Percentiles rank a stretch among this genome's conserved stretches.
phyloP scores from a whole-genome alignment of 148 eudicot genomes.

The Rhododendron williamsianum region DNA sequence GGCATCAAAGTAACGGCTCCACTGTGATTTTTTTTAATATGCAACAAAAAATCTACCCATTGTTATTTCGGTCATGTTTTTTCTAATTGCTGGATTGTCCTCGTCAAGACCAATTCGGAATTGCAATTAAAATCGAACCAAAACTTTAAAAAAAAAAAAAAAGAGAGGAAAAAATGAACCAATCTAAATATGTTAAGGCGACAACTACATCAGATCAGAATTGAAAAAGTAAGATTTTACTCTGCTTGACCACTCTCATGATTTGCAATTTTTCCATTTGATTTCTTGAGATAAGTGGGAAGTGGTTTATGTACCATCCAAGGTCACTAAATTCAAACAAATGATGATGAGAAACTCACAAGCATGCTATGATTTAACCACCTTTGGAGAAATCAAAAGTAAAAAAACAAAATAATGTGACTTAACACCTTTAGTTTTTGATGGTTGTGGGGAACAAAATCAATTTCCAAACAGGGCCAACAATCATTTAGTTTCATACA shows the following conservation, averaged over 20 bases:
- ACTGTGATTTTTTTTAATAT: too few species aligned
- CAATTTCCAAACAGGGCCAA: conserved; percentile 17
- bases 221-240: background rate
- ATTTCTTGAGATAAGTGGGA: conserved; percentile 10
- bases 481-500: conserved; percentile 9
- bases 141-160: background rate
- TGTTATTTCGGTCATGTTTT: background rate
- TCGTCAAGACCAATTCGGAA: background rate
- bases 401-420: conserved; percentile 17
- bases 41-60: background rate
- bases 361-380: conserved; percentile 19
- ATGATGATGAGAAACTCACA: conserved; percentile 17
- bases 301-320: conserved; percentile 10
- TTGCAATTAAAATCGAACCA: background rate
- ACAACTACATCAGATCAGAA: background rate
- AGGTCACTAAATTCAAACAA: conserved; percentile 13
- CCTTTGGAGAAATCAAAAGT: conserved; percentile 15
- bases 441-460: conserved; percentile 22
- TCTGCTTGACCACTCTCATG: background rate
- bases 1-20: too few species aligned
- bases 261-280: background rate
- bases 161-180: background rate
- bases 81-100: background rate
- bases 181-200: background rate
- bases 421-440: conserved; percentile 9